Conservation (phyloP, 805 yeast genomes). For the Wickerhamomyces bisporus region DNA sequence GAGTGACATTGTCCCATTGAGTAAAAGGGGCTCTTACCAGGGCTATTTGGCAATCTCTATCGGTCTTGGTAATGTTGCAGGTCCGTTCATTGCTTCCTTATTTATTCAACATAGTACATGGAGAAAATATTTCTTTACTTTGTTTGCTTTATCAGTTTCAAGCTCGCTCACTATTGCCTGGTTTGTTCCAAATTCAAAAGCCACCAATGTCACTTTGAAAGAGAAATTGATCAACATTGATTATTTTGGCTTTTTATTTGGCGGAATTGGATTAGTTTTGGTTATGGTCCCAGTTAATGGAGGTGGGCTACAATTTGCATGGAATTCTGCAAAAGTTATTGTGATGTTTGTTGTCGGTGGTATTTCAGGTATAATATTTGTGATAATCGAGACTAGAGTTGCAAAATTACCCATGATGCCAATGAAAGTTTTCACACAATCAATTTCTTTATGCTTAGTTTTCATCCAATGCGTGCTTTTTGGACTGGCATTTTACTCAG, state of each 20-base stretch:
- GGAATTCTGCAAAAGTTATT: conserved; percentile 45
- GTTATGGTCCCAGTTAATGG: conserved; percentile 51
- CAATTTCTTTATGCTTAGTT: conserved; percentile 31
- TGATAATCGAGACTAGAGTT: conserved; percentile 39
- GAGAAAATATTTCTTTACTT: conserved; percentile 37
- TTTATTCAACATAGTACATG: conserved; percentile 32
- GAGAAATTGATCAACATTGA: conserved; percentile 47
- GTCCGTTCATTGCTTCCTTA: conserved; percentile 41
- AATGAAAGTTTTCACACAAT: conserved; percentile 34
- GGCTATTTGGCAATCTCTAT: conserved; percentile 48
- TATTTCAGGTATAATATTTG: conserved; percentile 34
- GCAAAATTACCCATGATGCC: conserved; percentile 54
- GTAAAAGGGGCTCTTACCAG: conserved; percentile 51
- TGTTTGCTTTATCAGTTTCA: conserved; percentile 38
- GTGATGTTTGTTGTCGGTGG: conserved; percentile 40
- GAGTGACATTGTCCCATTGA: conserved; percentile 49
- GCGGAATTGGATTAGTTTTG: conserved; percentile 43
- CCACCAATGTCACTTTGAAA: conserved; percentile 28
- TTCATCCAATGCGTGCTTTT: conserved; percentile 38
- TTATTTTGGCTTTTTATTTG: conserved; percentile 44
- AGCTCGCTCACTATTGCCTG: conserved; percentile 40
- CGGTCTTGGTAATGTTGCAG: conserved; percentile 44
- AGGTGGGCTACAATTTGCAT: conserved; percentile 54
- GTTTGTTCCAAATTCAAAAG: conserved; percentile 33
- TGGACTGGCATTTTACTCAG: conserved; percentile 44